phyloP scores from a whole-genome alignment of 2,329 filamentous ascomycete species.

The Alternaria alternata region DNA sequence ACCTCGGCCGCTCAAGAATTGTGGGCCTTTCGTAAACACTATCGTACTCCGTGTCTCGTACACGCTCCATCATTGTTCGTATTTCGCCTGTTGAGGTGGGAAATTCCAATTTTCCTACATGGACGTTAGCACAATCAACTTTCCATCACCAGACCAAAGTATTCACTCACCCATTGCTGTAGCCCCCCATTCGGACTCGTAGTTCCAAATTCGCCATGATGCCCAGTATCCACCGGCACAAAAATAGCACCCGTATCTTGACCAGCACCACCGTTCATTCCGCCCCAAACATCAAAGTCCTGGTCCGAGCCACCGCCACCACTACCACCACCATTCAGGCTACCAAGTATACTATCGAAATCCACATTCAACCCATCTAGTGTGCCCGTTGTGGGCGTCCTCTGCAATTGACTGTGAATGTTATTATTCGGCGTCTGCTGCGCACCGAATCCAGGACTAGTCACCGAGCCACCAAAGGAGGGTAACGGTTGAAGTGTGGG shows the following conservation, averaged over 20 bases:
- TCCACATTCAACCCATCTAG: constrained; percentile 44
- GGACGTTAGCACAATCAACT: neutral
- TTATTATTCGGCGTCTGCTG: constrained; percentile 12
- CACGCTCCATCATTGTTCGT: constrained; percentile 19
- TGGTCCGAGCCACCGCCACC: constrained; percentile 16
- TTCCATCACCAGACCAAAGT: neutral
- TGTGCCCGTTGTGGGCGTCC: constrained; percentile 27
- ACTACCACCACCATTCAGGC: constrained; percentile 32
- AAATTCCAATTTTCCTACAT: constrained; percentile 43
- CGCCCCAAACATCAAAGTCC: constrained; percentile 40
- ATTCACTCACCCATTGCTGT: constrained; percentile 43
- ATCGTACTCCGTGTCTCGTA: neutral
- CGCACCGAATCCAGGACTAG: constrained; percentile 19
- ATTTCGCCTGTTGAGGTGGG: constrained; percentile 32
- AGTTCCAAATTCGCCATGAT: constrained; percentile 27
- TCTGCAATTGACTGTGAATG: constrained; percentile 30
- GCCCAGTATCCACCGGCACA: constrained; percentile 42
- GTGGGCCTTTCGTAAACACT: neutral
- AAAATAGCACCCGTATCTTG: constrained; percentile 47
- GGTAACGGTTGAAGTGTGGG: constrained; percentile 38
- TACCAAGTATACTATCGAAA: constrained; percentile 43
- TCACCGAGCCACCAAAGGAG: constrained; percentile 19
- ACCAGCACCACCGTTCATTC: constrained; percentile 28
- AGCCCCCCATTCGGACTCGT: constrained; percentile 38
- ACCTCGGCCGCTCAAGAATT: neutral